Evolutionary conservation across 2,329 filamentous ascomycete genomes (phyloP).

Genomic region (Zopfia rhizophila): DNA sequence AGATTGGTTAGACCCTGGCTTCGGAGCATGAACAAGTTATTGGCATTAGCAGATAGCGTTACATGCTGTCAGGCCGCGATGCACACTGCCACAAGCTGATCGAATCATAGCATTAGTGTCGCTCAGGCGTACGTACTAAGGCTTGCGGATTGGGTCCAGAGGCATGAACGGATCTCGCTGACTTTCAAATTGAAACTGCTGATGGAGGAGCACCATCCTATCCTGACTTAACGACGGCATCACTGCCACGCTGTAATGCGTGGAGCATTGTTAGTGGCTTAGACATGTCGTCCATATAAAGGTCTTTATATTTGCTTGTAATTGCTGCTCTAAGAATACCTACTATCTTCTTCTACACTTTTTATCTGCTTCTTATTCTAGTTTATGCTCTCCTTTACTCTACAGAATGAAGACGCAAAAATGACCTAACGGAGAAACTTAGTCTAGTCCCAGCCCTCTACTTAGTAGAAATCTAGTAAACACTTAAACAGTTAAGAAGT

Average conservation of each 20-base stretch:
- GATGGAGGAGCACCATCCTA: constrained; percentile 8
- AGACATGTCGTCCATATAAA: constrained; percentile 7
- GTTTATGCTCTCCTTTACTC: too few relatives aligned
- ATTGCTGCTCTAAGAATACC: too few relatives aligned
- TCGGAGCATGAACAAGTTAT: constrained; percentile 13
- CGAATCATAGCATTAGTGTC: constrained; percentile 10
- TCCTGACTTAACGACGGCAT: constrained; percentile 8
- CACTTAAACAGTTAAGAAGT: too few relatives aligned
- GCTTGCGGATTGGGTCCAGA: constrained; percentile 7
- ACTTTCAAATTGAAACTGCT: too few relatives aligned
- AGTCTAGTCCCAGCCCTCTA: too few relatives aligned
- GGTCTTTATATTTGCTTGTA: neutral
- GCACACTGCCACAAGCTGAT: constrained; percentile 12
- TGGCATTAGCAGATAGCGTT: constrained; percentile 10
- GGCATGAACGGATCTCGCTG: constrained; percentile 10
- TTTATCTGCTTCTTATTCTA: too few relatives aligned
- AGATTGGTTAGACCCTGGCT: constrained; percentile 12
- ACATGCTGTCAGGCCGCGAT: constrained; percentile 10
- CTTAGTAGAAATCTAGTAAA: too few relatives aligned
- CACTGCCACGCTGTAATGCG: constrained; percentile 8
- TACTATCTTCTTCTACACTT: too few relatives aligned
- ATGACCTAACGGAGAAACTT: too few relatives aligned
- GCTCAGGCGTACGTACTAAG: constrained; percentile 10
- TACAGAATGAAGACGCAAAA: too few relatives aligned
- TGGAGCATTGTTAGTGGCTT: constrained; percentile 9